Percentiles rank a stretch among this genome's conserved stretches.
Evolutionary conservation across 768 basidiomycete genomes (phyloP).

Genomic region (Hemileccinum rubropunctum): DNA sequence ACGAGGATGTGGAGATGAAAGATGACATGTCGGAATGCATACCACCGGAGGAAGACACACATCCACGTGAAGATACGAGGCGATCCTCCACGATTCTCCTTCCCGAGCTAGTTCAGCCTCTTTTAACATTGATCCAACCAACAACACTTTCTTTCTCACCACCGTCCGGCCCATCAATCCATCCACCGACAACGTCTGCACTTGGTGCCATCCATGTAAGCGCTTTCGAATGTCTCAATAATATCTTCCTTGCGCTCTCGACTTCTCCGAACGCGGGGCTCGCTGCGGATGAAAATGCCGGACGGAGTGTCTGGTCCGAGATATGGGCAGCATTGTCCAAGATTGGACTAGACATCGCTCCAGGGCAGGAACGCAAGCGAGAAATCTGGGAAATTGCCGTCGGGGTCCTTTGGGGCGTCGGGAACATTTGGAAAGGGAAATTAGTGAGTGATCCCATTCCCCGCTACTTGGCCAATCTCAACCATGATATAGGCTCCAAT

Average conservation of each 20-base stretch:
- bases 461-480: constrained; percentile 6
- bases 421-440: constrained; percentile 65
- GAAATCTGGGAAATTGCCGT: constrained; percentile 79
- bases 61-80: constrained; percentile 22
- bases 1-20: constrained; percentile 40
- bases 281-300: constrained; percentile 46
- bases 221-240: constrained; percentile 88
- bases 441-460: constrained; percentile 43
- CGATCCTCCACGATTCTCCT: constrained; percentile 39
- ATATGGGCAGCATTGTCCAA: constrained; percentile 61
- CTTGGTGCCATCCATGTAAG: constrained; percentile 81
- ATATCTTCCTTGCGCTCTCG: constrained; percentile 76
- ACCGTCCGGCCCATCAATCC: constrained; percentile 59
- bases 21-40: constrained; percentile 27
- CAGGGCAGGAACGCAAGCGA: constrained; percentile 64
- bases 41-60: constrained; percentile 20
- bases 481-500: constrained; percentile 45
- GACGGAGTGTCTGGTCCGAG: constrained; percentile 57
- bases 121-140: constrained; percentile 68
- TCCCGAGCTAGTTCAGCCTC: constrained; percentile 61
- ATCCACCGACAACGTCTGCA: constrained; percentile 87
- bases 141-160: constrained; percentile 84
- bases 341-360: constrained; percentile 56
- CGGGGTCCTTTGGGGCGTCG: constrained; percentile 89
- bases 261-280: constrained; percentile 42